A percentile compares a stretch with the other conserved stretches of the same genome.
Conservation (phyloP, 257 asterid genomes). For the Jasminum sambac region DNA sequence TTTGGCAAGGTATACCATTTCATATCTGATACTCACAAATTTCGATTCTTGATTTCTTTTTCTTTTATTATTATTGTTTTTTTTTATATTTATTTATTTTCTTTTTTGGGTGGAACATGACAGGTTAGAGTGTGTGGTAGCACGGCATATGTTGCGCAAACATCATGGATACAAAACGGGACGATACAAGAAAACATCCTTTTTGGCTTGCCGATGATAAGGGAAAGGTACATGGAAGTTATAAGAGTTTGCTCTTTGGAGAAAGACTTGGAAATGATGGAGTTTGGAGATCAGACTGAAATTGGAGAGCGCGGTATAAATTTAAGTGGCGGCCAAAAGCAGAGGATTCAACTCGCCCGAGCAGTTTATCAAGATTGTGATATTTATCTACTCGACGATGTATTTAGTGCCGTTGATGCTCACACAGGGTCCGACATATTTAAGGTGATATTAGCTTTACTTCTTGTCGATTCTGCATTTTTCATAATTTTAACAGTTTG, state of each 20-base stretch:
- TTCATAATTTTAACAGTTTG: too few species aligned
- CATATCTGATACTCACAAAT: neutral
- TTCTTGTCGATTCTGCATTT: too few species aligned
- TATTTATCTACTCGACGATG: constrained; percentile 86
- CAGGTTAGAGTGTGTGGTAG: constrained; percentile 85
- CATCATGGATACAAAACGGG: constrained; percentile 97
- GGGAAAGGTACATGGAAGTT: constrained; percentile 61
- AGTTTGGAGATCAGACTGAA: constrained; percentile 94
- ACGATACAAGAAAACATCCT: constrained; percentile 83
- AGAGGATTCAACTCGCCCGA: constrained; percentile 91
- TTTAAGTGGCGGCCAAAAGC: constrained; percentile 98
- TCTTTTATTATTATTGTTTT: too few species aligned
- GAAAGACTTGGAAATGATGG: constrained; percentile 96
- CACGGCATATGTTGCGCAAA: constrained; percentile 94
- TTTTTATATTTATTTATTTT: too few species aligned
- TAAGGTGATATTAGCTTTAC: constrained; percentile 47
- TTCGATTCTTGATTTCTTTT: neutral
- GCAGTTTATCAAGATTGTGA: constrained; percentile 96
- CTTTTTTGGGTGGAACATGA: neutral
- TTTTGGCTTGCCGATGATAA: constrained; percentile 65
- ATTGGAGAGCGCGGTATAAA: constrained; percentile 99
- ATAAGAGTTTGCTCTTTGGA: constrained; percentile 85
- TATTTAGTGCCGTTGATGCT: constrained; percentile 97
- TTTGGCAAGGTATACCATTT: constrained; percentile 68
- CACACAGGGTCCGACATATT: constrained; percentile 97